These are phyloP conservation scores for Debaryomyces subglobosus DNA, from an alignment of 1,139 yeast genomes.

Conservation along the genomic window DNA sequence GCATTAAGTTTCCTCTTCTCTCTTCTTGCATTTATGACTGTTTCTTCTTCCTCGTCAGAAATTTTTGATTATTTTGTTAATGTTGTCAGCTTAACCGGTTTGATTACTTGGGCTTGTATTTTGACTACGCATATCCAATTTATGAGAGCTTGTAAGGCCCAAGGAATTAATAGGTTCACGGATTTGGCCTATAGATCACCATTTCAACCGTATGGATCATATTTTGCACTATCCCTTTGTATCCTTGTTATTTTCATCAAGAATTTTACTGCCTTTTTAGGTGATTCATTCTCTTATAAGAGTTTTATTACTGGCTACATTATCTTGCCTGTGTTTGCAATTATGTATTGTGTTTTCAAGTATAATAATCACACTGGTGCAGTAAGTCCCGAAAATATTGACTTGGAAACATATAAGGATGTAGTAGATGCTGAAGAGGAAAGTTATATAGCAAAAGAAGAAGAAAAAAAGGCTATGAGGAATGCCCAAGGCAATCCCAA, in stretches of 20 bases:
- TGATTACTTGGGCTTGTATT: conserved; percentile 72
- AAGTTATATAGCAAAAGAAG: conserved; percentile 47
- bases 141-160: conserved; percentile 68
- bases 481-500: conserved; percentile 49
- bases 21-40: too few species aligned
- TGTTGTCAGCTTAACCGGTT: conserved; percentile 72
- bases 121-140: conserved; percentile 63
- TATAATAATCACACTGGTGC: conserved; percentile 53
- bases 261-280: conserved; percentile 73
- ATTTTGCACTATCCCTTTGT: conserved; percentile 59
- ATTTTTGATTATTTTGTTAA: conserved; percentile 71
- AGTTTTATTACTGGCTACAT: conserved; percentile 77
- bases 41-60: conserved; percentile 46
- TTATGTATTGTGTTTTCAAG: conserved; percentile 62
- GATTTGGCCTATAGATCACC: conserved; percentile 65
- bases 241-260: conserved; percentile 61
- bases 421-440: conserved; percentile 71
- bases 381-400: conserved; percentile 60
- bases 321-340: conserved; percentile 67
- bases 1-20: too few species aligned
- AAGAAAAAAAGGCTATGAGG: conserved; percentile 49
- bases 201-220: conserved; percentile 67
- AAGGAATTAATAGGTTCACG: conserved; percentile 47
- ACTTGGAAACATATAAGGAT: conserved; percentile 63
- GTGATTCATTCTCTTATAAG: conserved; percentile 54